These are phyloP conservation scores for Metschnikowia cerradonensis DNA, from an alignment of 805 yeast genomes.

Conservation along the genomic window DNA sequence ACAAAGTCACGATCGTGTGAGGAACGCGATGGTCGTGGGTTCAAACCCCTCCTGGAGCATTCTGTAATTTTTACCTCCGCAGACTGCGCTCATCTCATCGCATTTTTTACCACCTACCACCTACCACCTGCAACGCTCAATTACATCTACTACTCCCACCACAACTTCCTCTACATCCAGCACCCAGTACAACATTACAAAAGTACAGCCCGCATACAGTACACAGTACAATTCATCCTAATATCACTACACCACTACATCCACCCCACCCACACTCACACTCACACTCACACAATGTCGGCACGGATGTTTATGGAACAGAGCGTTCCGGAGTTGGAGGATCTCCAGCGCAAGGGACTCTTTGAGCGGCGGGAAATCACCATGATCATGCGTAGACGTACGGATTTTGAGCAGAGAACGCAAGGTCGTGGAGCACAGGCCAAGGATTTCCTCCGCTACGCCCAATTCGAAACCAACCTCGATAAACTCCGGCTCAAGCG, in stretches of 20 bases:
- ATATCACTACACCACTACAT: neutral
- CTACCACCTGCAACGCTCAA: no score
- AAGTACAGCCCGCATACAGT: no score
- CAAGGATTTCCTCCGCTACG: slow-evolving; percentile 72
- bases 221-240: neutral
- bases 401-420: slow-evolving; percentile 91
- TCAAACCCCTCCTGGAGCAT: slow-evolving; percentile 53
- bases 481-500: slow-evolving; percentile 77
- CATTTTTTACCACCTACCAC: no score
- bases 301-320: slow-evolving; percentile 46
- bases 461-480: slow-evolving; percentile 73
- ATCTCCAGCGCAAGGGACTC: slow-evolving; percentile 72
- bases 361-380: slow-evolving; percentile 81
- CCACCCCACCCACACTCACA: no score
- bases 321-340: slow-evolving; percentile 90
- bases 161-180: no score
- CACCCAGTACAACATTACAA: no score
- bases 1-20: slow-evolving; percentile 50
- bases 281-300: neutral
- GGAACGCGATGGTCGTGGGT: slow-evolving; percentile 56
- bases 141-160: no score
- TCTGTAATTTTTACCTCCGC: slow-evolving; percentile 25
- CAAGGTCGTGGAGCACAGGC: slow-evolving; percentile 78
- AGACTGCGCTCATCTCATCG: no score
- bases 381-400: slow-evolving; percentile 84